Evolutionary conservation across 441 rosid genomes (phyloP), one percentile per base, ranked within the genome.

Genomic region (Croton setiger): DNA sequence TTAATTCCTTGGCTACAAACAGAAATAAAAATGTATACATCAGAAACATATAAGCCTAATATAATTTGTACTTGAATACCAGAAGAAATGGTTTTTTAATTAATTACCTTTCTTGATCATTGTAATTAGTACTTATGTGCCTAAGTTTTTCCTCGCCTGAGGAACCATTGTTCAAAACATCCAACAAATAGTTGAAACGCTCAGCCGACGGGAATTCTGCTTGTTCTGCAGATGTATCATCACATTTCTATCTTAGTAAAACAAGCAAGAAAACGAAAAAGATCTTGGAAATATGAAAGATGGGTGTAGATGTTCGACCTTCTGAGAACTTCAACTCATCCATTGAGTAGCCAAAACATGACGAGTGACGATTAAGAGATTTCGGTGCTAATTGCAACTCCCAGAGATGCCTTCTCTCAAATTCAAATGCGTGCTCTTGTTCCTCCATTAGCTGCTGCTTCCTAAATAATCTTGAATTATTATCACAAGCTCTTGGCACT

Each of bases 71-170:
- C 5, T 4, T 48, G 2, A 48, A 48, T 13, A 48, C 18, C 52
- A 48, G 5, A 48, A 17, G 52, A 45, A 45, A 45, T 45, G 49
- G 5, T 14, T 17, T 48, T 48, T 18, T 18, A 1, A 5, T 14
- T 48, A 14, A 48, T 6, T 84, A 92, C 98, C 98, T 76, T 39
- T 90, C 92, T 66, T 67, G 86, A 49, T 83, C 91, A 54, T 54
- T 85, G 77, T 74, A 83, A 69, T 78, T 76, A 66, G 77, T 75
- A 66, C 65, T 82, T 72, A 66, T 69, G 56, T 69, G 83, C 76
- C 76, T 60, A 54, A 72, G 72, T 41, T 79, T 82, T 39, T 85
- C 91, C 66, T 82, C 86, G 0, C 82, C 78, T 64, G 75, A 76
- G 21, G 87, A 76, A 55, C 83, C 80, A 60, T 73, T 82, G 64